phyloP scores from a whole-genome alignment of 192 early-diverging fungal species.

The Chytriomyces sp. region DNA sequence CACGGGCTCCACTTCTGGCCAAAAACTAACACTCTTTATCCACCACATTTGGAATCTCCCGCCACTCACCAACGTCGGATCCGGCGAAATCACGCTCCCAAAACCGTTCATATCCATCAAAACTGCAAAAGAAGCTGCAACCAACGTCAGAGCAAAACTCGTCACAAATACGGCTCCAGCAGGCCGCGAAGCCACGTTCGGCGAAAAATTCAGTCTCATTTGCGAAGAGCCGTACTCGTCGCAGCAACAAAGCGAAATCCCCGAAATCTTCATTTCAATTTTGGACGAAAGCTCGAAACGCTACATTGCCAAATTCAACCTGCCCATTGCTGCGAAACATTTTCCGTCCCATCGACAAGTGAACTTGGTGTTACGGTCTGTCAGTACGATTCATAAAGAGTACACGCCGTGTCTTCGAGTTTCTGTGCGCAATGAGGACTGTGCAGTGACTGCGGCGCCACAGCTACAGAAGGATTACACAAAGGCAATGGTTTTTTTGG shows the following conservation, averaged over 20 bases:
- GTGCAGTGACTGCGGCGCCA: neutral
- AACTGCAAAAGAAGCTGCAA: slow-evolving; percentile 23
- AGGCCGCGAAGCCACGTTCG: slow-evolving; percentile 24
- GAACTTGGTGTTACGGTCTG: slow-evolving; percentile 27
- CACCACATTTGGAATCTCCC: slow-evolving; percentile 36
- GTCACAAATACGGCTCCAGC: slow-evolving; percentile 11
- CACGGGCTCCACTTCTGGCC: neutral
- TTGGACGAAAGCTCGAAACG: slow-evolving; percentile 29
- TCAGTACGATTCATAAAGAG: slow-evolving; percentile 14
- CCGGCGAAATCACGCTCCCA: slow-evolving; percentile 4
- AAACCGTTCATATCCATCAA: slow-evolving; percentile 25
- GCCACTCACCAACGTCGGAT: neutral
- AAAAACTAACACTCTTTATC: slow-evolving; percentile 15
- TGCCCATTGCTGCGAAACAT: slow-evolving; percentile 15
- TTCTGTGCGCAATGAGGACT: slow-evolving; percentile 26
- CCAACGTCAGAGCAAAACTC: slow-evolving; percentile 22
- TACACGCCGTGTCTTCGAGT: slow-evolving; percentile 21
- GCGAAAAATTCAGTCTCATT: slow-evolving; percentile 19
- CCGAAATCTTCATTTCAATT: slow-evolving; percentile 22
- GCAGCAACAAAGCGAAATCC: neutral
- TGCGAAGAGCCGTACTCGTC: slow-evolving; percentile 10
- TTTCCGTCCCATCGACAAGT: slow-evolving; percentile 34
- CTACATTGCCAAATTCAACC: slow-evolving; percentile 28
- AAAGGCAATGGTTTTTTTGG: slow-evolving; percentile 18
- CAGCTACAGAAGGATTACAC: slow-evolving; percentile 30